Base-by-base conservation (phyloP, 2,329 filamentous ascomycete species). In the Clathrospora elynae region DNA sequence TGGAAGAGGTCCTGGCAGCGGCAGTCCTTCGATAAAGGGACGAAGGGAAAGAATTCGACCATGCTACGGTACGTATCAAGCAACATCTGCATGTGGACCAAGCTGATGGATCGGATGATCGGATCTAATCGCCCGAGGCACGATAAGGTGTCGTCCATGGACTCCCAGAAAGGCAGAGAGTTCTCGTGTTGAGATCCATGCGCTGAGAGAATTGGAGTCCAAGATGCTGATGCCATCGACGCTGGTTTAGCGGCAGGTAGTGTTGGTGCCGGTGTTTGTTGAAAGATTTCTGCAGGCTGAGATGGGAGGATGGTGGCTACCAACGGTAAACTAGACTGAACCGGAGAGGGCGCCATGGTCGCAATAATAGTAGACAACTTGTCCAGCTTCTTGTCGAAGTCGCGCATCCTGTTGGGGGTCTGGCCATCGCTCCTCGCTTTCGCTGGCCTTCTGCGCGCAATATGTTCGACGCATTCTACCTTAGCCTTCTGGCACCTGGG, bases 381-480 rank as follows among this genome's bases (percentile, higher is more conserved):
- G 50, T 68, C 66, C 14, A 67, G 41, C 40, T 63, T 66, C 37
- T 58, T 64, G 38, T 68, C 66, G 44, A 68, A 61, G 32, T 69
- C 64, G 49, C 61, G 60, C 39, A 62, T 42, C 34, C 57, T 58
- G 46, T 47, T 62, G 26, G 64, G 61, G 22, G 59, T 53, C 35
- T 58, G 60, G 31, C 49, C 50, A 24, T 61, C 57, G 16, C 46
- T 49, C 46, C 57, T 62, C 25, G 59, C 55, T 44, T 68, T 69
- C 51, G 66, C 61, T 53, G 64, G 66, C 24, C 66, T 49, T 31
- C 66, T 56, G 35, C 66, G 66, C 39, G 66, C 64, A 47, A 69
- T 52, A 62, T 69, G 66, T 41, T 69, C 64, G 45, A 68, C 56
- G 46, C 66, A 69, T 26, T 66, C 64, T 16, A 66, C 66, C 30